Percentiles rank a stretch among this genome's conserved stretches.
Conservation (phyloP, 2,329 filamentous ascomycete genomes). For the Trichoderma endophyticum region DNA sequence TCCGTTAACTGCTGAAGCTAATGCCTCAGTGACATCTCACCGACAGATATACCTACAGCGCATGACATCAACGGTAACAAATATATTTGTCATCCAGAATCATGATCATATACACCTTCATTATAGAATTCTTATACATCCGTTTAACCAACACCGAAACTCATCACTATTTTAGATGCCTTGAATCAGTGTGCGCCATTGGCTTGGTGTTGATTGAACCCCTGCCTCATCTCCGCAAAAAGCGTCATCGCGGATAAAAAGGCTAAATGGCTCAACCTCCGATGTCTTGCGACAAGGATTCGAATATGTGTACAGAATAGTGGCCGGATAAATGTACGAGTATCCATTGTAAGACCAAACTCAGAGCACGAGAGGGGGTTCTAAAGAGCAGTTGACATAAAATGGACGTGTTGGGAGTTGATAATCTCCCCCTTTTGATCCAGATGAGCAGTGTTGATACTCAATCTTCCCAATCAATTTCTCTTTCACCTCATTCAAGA, state of each 20-base stretch:
- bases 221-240: conserved; percentile 1
- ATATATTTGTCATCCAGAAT: background rate
- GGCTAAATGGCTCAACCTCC: background rate
- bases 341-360: background rate
- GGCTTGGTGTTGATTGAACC: background rate
- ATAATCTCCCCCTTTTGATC: background rate
- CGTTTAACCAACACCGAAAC: background rate
- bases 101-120: background rate
- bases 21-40: background rate
- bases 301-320: background rate
- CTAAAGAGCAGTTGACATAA: background rate
- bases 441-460: background rate
- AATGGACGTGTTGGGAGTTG: background rate
- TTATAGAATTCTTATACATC: background rate
- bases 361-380: background rate
- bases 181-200: background rate
- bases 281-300: background rate
- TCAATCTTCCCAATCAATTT: no score
- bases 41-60: background rate
- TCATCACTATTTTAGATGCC: background rate
- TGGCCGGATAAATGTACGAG: conserved; percentile 3
- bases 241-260: conserved; percentile 6
- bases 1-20: background rate
- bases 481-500: background rate
- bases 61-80: background rate